Percentiles rank a stretch among this genome's conserved stretches.
These are phyloP conservation scores for Penicillium canescens DNA, from an alignment of 495 filamentous ascomycete genomes.

Conservation along the genomic window DNA sequence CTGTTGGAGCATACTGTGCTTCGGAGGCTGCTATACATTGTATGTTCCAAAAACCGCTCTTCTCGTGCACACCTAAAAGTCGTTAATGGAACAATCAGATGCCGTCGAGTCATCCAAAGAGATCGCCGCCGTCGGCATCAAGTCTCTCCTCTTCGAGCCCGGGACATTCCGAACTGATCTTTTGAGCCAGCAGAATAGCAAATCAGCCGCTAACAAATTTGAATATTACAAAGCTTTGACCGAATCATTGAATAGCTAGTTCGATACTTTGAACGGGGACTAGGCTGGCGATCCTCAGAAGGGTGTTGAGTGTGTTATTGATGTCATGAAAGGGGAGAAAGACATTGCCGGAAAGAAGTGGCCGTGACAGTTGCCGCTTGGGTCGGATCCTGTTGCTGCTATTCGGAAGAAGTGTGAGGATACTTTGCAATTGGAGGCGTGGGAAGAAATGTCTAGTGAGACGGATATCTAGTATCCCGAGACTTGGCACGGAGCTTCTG, in stretches of 20 bases:
- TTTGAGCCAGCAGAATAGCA: slow-evolving; percentile 8
- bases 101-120: slow-evolving; percentile 49
- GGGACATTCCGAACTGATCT: slow-evolving; percentile 53
- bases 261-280: slow-evolving; percentile 17
- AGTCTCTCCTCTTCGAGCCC: slow-evolving; percentile 13
- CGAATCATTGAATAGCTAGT: background rate
- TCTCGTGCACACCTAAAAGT: background rate
- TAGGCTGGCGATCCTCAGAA: slow-evolving; percentile 41
- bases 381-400: slow-evolving; percentile 33
- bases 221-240: slow-evolving; percentile 6
- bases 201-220: background rate
- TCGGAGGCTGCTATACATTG: slow-evolving; percentile 55
- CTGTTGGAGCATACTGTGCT: slow-evolving; percentile 45
- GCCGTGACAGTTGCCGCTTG: slow-evolving; percentile 32
- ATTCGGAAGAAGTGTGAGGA: slow-evolving; percentile 32
- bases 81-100: slow-evolving; percentile 13
- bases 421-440: slow-evolving; percentile 32
- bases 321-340: slow-evolving; percentile 39
- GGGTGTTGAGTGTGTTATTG: slow-evolving; percentile 34
- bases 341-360: slow-evolving; percentile 23
- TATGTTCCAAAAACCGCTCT: slow-evolving; percentile 4
- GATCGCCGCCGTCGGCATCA: slow-evolving; percentile 28
- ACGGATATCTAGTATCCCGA: slow-evolving; percentile 18
- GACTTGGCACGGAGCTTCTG: too few species aligned
- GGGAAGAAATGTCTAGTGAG: slow-evolving; percentile 27